Conservation (phyloP, 2,329 filamentous ascomycete genomes). For the Mariannaea sp. region DNA sequence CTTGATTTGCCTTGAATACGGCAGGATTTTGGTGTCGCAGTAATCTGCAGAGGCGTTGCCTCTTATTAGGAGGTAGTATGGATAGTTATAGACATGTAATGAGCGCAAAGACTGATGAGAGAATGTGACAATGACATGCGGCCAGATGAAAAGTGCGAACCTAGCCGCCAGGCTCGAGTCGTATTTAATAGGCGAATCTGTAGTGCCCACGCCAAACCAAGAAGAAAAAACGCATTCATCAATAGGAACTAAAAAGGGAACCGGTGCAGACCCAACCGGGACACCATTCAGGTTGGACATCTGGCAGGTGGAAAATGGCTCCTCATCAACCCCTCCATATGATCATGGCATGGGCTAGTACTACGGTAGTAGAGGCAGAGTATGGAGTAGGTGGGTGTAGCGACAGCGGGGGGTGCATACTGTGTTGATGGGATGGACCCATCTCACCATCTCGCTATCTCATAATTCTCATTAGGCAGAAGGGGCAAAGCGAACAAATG, state of each 20-base stretch:
- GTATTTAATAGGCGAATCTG: background rate
- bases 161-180: background rate
- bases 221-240: background rate
- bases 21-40: slow-evolving; percentile 10
- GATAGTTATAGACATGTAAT: no score
- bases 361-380: background rate
- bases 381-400: background rate
- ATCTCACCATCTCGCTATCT: no score
- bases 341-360: no score
- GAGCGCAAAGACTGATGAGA: slow-evolving; percentile 6
- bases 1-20: background rate
- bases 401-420: background rate
- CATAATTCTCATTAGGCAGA: background rate
- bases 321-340: background rate
- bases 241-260: background rate
- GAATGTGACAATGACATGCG: slow-evolving; percentile 1
- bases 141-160: slow-evolving; percentile 3
- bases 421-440: background rate
- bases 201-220: slow-evolving; percentile 1
- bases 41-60: background rate
- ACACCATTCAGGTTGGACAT: background rate
- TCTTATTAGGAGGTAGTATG: no score
- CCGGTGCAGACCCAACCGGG: background rate
- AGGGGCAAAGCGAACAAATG: background rate
- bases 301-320: slow-evolving; percentile 5